phyloP scores from a whole-genome alignment of 768 basidiomycete genomes.

The Leccinellum luteum region DNA sequence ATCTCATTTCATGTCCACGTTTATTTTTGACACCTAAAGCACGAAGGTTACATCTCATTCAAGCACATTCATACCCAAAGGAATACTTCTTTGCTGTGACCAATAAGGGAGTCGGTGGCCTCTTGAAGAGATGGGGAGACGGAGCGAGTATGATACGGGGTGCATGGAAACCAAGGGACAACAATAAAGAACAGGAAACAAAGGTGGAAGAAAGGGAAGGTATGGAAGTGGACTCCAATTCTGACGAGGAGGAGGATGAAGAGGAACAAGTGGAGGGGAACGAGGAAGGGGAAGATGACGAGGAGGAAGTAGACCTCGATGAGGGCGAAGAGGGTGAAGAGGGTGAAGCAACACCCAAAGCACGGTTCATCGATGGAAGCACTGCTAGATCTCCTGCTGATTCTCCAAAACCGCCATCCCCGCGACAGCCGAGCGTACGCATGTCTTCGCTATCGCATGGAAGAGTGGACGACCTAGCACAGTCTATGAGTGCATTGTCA shows the following conservation, averaged over 20 bases:
- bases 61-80: slow-evolving; percentile 80
- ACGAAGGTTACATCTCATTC: slow-evolving; percentile 78
- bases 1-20: slow-evolving; percentile 56
- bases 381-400: slow-evolving; percentile 19
- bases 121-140: slow-evolving; percentile 78
- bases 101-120: slow-evolving; percentile 84
- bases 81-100: slow-evolving; percentile 91
- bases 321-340: slow-evolving; percentile 21
- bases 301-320: slow-evolving; percentile 17
- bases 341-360: slow-evolving; percentile 30
- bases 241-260: slow-evolving; percentile 13
- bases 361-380: slow-evolving; percentile 15
- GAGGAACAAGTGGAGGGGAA: slow-evolving; percentile 10
- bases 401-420: slow-evolving; percentile 18
- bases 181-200: slow-evolving; percentile 13
- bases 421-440: slow-evolving; percentile 19
- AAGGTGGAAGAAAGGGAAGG: slow-evolving; percentile 10
- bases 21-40: slow-evolving; percentile 71
- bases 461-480: slow-evolving; percentile 47
- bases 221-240: slow-evolving; percentile 25
- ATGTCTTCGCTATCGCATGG: slow-evolving; percentile 17
- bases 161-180: slow-evolving; percentile 59
- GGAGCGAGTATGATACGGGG: slow-evolving; percentile 77
- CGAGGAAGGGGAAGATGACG: slow-evolving; percentile 10
- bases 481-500: slow-evolving; percentile 45